Evolutionary conservation across 2,329 filamentous ascomycete genomes (phyloP), one percentile per base, ranked within the genome.

Genomic region (Pseudocercospora vitis): DNA sequence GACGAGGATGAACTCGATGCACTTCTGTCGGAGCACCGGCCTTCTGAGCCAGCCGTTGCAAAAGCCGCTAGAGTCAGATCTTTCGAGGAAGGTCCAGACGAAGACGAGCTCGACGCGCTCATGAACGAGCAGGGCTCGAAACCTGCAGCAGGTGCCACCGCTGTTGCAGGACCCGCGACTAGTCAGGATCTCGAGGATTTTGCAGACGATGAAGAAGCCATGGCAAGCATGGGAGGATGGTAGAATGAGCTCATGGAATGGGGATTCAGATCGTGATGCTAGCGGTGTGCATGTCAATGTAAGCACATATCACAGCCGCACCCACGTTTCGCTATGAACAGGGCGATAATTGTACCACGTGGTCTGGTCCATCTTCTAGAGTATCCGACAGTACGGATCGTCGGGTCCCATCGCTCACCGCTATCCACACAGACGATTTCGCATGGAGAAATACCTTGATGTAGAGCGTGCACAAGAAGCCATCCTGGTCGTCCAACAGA

Each of bases 201-300:
- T 66, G 80, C 77, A 1, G 84, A 85, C 50, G 84, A 87, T 11
- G 82, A 87, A 70, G 85, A 83, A 55, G 84, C 80, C 0, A 85
- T 90, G 82, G 82, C 79, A 31, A 62, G 61, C 28, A 67, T 72
- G 64, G 60, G 55, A 23, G 48, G 55, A 9, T 48, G 33, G 47
- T 56, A 45, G 51, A 50, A 37, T 8, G 33, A 37, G 33, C 7
- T 4, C 33, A 37, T 42, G 21, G n/a, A n/a, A n/a, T n/a, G n/a
- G n/a, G n/a, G n/a, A n/a, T n/a, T n/a, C n/a, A 46, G 37, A 45
- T 26, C 40, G 23, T 40, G n/a, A 39, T 14, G 42, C 42, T 48
- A 28, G 18, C 39, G 49, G 49, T 52, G 55, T 50, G 47, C 49
- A 46, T 19, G 40, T 16, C 21, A 6, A n/a, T n/a, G 24, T 11